These are phyloP conservation scores for Populus deltoides DNA, from an alignment of 345 rosid species.

Conservation along the genomic window DNA sequence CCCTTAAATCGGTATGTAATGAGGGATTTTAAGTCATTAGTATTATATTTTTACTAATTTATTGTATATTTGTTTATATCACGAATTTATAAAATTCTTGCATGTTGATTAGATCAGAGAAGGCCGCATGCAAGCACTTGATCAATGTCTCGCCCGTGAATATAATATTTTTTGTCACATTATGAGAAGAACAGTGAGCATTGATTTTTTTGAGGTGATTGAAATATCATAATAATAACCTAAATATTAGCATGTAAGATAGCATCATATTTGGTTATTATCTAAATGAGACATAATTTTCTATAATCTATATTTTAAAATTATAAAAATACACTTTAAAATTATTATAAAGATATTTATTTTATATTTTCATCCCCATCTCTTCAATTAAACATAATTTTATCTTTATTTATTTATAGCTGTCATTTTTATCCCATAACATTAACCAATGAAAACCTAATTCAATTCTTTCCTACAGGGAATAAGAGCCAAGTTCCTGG, in stretches of 20 bases:
- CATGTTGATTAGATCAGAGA: slow-evolving; percentile 18
- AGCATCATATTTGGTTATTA: too few species aligned
- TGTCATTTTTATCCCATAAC: too few species aligned
- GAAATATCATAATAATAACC: too few species aligned
- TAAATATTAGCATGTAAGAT: too few species aligned
- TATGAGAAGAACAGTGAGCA: slow-evolving; percentile 9
- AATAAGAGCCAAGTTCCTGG: slow-evolving; percentile 19
- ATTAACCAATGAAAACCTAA: too few species aligned
- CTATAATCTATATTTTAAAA: too few species aligned
- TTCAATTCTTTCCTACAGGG: background rate
- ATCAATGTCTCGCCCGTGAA: slow-evolving; percentile 21
- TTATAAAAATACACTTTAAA: background rate
- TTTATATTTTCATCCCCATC: too few species aligned
- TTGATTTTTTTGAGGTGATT: slow-evolving; percentile 32
- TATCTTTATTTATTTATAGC: too few species aligned
- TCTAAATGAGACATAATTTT: too few species aligned
- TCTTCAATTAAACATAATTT: too few species aligned
- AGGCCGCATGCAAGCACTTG: slow-evolving; percentile 17
- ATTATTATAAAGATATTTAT: too few species aligned
- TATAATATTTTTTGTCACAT: slow-evolving; percentile 16
- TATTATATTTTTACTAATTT: background rate
- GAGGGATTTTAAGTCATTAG: background rate
- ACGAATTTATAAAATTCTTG: background rate
- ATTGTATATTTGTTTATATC: background rate
- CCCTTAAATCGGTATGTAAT: slow-evolving; percentile 20